Percentiles rank a stretch among this genome's conserved stretches.
Conservation (phyloP, 805 yeast genomes). For the Metschnikowia sp. region DNA sequence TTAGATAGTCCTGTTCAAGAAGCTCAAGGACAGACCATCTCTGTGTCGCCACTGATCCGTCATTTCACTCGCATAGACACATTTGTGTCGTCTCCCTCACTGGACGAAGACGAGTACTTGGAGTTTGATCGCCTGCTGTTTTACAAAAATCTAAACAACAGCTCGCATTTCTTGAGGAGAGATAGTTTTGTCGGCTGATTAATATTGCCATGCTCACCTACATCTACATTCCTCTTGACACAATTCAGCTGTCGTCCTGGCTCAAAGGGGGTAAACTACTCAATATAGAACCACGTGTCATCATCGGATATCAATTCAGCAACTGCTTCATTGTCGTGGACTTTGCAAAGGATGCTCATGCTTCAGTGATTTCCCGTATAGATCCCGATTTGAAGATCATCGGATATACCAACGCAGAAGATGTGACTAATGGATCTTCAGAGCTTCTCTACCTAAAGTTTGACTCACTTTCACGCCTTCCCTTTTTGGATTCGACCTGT, state of each 20-base stretch:
- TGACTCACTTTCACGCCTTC: background rate
- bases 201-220: constrained; percentile 20
- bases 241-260: constrained; percentile 15
- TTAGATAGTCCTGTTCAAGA: background rate
- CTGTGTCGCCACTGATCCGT: background rate
- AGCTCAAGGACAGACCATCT: background rate
- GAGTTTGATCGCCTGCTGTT: constrained; percentile 20
- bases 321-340: constrained; percentile 23
- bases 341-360: background rate
- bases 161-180: constrained; percentile 40
- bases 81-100: constrained; percentile 8
- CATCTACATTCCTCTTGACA: constrained; percentile 35
- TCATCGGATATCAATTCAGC: constrained; percentile 26
- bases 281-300: background rate
- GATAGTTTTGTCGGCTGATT: constrained; percentile 32
- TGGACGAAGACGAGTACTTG: constrained; percentile 11
- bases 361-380: background rate
- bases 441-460: constrained; percentile 5
- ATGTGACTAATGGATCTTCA: background rate
- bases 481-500: constrained; percentile 8
- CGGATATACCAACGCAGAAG: constrained; percentile 1
- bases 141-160: constrained; percentile 34
- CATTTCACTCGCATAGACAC: background rate
- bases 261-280: constrained; percentile 8
- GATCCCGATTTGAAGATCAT: constrained; percentile 5